A percentile compares a stretch with the other conserved stretches of the same genome.
Evolutionary conservation across 108 stramenopile species (phyloP).

Genomic region (Asterionellopsis glacialis): DNA sequence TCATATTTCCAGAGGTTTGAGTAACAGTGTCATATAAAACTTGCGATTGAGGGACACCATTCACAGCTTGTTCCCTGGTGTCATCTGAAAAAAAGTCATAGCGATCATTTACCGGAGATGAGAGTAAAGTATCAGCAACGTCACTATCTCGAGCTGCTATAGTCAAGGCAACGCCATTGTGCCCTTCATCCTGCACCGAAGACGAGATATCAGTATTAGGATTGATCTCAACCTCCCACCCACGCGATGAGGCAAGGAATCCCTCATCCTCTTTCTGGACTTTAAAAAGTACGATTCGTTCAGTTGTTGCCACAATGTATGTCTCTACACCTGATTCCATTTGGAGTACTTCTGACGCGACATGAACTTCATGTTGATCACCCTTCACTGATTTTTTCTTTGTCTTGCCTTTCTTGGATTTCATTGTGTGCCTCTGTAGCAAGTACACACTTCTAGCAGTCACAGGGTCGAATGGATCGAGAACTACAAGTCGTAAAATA

Average conservation of each 20-base stretch:
- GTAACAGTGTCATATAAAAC: background rate
- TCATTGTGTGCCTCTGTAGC: slow-evolving; percentile 28
- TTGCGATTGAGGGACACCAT: background rate
- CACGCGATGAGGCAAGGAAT: slow-evolving; percentile 32
- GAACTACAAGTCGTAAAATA: slow-evolving; percentile 18
- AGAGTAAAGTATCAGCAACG: background rate
- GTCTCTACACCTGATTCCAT: slow-evolving; percentile 64
- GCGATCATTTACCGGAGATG: background rate
- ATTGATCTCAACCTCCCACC: slow-evolving; percentile 60
- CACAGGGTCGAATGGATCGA: slow-evolving; percentile 58
- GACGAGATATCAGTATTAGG: slow-evolving; percentile 34
- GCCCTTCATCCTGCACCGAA: slow-evolving; percentile 56
- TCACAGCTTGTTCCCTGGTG: background rate
- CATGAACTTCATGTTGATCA: slow-evolving; percentile 22
- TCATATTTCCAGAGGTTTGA: background rate
- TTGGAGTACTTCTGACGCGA: slow-evolving; percentile 62
- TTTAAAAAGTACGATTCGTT: slow-evolving; percentile 61
- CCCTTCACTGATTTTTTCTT: slow-evolving; percentile 18
- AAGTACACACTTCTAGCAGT: slow-evolving; percentile 51
- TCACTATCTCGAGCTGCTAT: slow-evolving; percentile 14
- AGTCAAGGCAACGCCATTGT: slow-evolving; percentile 61
- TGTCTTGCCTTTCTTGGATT: background rate
- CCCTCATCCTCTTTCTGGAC: slow-evolving; percentile 44
- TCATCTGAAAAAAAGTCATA: background rate
- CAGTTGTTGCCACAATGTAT: slow-evolving; percentile 62